These are phyloP conservation scores for Malus asiatica DNA, from an alignment of 306 rosid species.

Conservation along the genomic window DNA sequence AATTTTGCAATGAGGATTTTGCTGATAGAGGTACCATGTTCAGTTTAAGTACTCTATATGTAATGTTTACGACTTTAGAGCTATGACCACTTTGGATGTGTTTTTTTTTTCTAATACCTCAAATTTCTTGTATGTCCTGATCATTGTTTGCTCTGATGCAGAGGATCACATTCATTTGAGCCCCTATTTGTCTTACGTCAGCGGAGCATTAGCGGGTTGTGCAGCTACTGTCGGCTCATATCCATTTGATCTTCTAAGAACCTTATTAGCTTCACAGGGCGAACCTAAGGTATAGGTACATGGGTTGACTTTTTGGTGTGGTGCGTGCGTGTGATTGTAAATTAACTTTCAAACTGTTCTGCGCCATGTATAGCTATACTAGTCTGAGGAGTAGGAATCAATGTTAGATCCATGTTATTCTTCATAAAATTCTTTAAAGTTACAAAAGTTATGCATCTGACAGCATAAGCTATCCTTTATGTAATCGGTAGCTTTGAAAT, in stretches of 20 bases:
- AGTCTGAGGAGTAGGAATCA: neutral
- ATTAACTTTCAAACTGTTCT: neutral
- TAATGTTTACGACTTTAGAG: neutral
- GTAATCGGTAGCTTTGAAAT: neutral
- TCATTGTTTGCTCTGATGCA: conserved; percentile 38
- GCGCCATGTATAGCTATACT: neutral
- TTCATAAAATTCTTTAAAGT: neutral
- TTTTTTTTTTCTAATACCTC: conserved; percentile 4
- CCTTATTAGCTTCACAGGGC: conserved; percentile 95
- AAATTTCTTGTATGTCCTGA: neutral
- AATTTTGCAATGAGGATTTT: neutral
- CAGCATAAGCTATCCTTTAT: neutral
- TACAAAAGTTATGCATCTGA: neutral
- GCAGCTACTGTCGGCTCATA: conserved; percentile 94
- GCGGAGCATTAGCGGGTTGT: conserved; percentile 91
- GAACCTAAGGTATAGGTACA: conserved; percentile 73
- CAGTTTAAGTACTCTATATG: neutral
- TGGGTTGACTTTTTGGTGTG: neutral
- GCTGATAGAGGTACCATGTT: no score
- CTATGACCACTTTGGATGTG: neutral
- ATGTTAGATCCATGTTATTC: neutral
- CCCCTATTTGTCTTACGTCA: conserved; percentile 78
- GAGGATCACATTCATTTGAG: conserved; percentile 73
- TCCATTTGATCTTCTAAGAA: conserved; percentile 91
- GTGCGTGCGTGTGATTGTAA: neutral